phyloP scores from a whole-genome alignment of 129 eudicot genomes.

The Pseudognaphalium luteoalbum region DNA sequence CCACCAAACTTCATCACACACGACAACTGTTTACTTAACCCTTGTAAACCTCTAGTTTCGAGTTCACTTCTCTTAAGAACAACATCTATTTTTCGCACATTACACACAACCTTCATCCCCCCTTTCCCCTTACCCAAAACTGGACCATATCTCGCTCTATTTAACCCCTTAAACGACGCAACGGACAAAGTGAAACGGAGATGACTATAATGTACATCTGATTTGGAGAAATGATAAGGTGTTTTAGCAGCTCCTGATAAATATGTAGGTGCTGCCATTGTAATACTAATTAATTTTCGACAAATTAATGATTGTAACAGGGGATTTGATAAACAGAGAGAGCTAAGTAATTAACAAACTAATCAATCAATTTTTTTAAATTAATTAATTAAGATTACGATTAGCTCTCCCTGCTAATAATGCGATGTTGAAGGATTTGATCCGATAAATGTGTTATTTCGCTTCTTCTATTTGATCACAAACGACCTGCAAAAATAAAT shows the following conservation, averaged over 20 bases:
- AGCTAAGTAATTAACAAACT: conserved; percentile 25
- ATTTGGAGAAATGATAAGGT: conserved; percentile 25
- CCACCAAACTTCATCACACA: conserved; percentile 99
- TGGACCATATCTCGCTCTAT: conserved; percentile 9
- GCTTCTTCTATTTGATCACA: background rate
- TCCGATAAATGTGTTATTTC: background rate
- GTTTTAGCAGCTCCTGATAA: conserved; percentile 39
- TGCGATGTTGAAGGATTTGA: background rate
- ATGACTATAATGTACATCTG: conserved; percentile 7
- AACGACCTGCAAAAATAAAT: conserved; percentile 8
- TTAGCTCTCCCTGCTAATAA: conserved; percentile 43
- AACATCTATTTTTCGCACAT: conserved; percentile 35
- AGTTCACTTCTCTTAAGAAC: conserved; percentile 54
- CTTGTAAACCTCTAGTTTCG: conserved; percentile 35
- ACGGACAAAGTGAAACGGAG: conserved; percentile 29
- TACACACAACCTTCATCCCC: conserved; percentile 39
- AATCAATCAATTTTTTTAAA: background rate
- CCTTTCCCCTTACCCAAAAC: conserved; percentile 17
- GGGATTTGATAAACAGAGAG: conserved; percentile 33
- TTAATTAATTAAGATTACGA: background rate
- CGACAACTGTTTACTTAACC: conserved; percentile 47
- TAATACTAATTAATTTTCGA: conserved; percentile 10
- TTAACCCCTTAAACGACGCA: conserved; percentile 18
- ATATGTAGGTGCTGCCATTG: conserved; percentile 43
- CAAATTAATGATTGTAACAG: conserved; percentile 11